Base-by-base conservation (phyloP, 306 rosid genomes). In the Vigna radiata region DNA sequence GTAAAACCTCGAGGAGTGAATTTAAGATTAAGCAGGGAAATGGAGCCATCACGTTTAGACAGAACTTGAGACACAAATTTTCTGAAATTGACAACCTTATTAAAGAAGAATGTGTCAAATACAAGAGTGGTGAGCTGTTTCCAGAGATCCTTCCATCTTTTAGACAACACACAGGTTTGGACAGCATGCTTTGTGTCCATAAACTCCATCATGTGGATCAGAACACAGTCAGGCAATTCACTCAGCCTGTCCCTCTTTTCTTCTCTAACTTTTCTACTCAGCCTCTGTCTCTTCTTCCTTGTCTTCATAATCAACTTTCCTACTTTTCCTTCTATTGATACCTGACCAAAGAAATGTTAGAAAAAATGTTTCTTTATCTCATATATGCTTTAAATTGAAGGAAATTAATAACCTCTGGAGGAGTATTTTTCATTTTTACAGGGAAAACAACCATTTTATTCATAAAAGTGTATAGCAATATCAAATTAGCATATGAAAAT, bases 1-100 rank as follows among this genome's bases (percentile, higher is more conserved):
- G 17, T 0, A 0, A 0, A 0, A 6, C 39, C 8, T 0, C 1
- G 0, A 1, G 4, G 50, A 1, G 0, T 7, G 17, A 37, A 72
- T 37, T 36, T 9, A 39, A 72, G 62, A 43, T 25, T 43, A 15
- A 9, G 44, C 2, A 59, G 29, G 29, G 78, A 10, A 27, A 15
- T 0, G 0, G 68, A 73, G 9, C 0, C 14, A 58, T 59, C 58
- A 1, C 56, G 17, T 10, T 8, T 0, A 43, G 69, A 43, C 11
- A 73, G 17, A 59, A 44, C 18, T 4, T 7, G 2, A 3, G 69
- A 58, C 43, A n/a, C 58, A 59, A 58, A 73, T 23, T 73, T 41
- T 0, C 0, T 14, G 16, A 19, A 73, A 14, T 6, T 3, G 12
- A 8, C 0, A 14, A 39, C 10, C 0, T 6, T 31, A 0, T 7